Evolutionary conservation across 139 green algal genomes (phyloP).

Genomic region (Trebouxia sp.): DNA sequence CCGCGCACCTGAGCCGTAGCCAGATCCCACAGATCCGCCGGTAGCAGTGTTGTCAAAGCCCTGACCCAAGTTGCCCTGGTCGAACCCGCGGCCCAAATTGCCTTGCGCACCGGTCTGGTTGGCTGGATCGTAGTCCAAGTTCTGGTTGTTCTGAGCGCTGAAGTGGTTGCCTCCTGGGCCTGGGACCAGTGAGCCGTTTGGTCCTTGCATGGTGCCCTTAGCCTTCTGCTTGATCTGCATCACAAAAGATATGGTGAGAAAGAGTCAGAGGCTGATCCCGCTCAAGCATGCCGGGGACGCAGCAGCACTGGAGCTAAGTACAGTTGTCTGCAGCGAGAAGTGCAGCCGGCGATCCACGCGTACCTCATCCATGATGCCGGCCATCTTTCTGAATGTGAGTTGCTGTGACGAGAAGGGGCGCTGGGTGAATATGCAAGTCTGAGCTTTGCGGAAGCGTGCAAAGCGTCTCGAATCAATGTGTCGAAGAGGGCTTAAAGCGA

Average conservation of each 20-base stretch:
- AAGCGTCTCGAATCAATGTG: no score
- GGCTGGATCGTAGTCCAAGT: background rate
- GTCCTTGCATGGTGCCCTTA: background rate
- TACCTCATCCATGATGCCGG: slow-evolving; percentile 20
- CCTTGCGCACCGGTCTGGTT: background rate
- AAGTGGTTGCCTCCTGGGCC: background rate
- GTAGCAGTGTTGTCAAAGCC: background rate
- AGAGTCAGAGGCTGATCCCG: background rate
- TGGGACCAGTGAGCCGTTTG: background rate
- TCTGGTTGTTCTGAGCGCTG: slow-evolving; percentile 23
- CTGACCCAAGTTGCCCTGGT: background rate
- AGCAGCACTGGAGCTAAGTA: background rate
- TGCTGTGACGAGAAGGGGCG: background rate
- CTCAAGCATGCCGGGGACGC: background rate
- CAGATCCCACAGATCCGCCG: background rate
- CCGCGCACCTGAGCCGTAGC: slow-evolving; percentile 8
- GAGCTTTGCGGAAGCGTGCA: no score
- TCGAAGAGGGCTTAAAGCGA: no score
- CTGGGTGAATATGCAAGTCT: no score
- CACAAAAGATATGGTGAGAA: no score
- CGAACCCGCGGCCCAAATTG: slow-evolving; percentile 1
- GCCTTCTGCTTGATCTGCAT: slow-evolving; percentile 23
- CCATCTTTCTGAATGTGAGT: background rate
- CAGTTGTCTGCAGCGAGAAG: no score
- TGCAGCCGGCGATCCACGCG: background rate